phyloP scores from a whole-genome alignment of 768 basidiomycete genomes.

The Mycena vitilis region DNA sequence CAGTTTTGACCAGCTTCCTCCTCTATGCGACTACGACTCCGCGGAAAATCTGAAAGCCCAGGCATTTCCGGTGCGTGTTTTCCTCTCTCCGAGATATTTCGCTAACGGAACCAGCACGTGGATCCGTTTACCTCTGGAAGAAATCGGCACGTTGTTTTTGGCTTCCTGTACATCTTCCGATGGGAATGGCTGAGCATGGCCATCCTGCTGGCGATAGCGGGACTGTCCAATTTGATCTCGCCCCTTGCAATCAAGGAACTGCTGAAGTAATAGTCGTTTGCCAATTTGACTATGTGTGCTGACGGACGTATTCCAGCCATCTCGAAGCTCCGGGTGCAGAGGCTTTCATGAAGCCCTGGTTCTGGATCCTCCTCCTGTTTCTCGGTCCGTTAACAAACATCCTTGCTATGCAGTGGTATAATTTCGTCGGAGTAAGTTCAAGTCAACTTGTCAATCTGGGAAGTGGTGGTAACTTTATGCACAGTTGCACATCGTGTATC shows the following conservation, averaged over 20 bases:
- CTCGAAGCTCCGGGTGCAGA: conserved; percentile 64
- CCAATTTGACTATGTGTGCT: neutral
- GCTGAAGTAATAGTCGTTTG: conserved; percentile 44
- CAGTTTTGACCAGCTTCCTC: conserved; percentile 64
- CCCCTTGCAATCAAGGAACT: conserved; percentile 55
- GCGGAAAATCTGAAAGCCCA: conserved; percentile 38
- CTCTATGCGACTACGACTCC: conserved; percentile 69
- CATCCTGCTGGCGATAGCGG: conserved; percentile 42
- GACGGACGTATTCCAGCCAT: conserved; percentile 51
- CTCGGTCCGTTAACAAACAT: conserved; percentile 57
- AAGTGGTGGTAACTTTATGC: conserved; percentile 47
- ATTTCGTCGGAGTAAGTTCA: conserved; percentile 53
- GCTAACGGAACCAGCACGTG: conserved; percentile 1
- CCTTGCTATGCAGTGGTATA: conserved; percentile 65
- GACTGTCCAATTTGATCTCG: conserved; percentile 44
- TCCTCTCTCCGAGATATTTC: neutral
- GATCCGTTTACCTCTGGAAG: conserved; percentile 18
- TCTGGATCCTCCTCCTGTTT: conserved; percentile 70
- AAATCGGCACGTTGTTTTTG: conserved; percentile 46
- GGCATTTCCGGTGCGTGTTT: conserved; percentile 44
- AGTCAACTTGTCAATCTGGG: conserved; percentile 22
- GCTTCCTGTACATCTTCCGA: conserved; percentile 54
- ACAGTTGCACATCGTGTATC: conserved; percentile 61
- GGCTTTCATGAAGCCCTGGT: conserved; percentile 69
- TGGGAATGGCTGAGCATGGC: conserved; percentile 39